Base-by-base conservation (phyloP, 2,329 filamentous ascomycete species). In the Cytospora piceae region DNA sequence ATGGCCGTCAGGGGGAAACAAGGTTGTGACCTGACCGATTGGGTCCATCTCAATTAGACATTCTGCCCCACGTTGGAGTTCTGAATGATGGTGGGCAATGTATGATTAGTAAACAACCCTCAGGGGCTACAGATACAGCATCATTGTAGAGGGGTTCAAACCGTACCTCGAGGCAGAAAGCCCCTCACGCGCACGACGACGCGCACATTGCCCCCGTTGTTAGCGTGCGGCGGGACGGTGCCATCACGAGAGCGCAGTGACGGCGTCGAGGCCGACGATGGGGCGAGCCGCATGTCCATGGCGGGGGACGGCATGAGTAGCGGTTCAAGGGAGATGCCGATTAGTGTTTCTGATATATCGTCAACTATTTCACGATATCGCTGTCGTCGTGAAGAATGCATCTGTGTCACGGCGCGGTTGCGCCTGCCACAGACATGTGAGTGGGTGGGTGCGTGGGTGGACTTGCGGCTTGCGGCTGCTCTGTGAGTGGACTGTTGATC, bases 31-130 rank as follows among this genome's bases (percentile, higher is more conserved):
- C 79, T 99, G 93, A 2, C 90, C 93, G 39, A 86, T 80, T 27
- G 94, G 93, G 75, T 97, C 89, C 95, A 99, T 99, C 69, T 88
- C 85, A 70, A 99, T 90, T 53, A 99, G 84, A 76, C 95, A 98
- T 82, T 90, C 84, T 67, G 93, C 90, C 63, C 88, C 85, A 73
- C 91, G 88, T 63, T 96, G 87, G 72, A 90, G 85, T 77, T 99
- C 95, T 98, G 74, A 37, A 37, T 22, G 2, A 51, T 12, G 4
- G 34, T 17, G 12, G n/a, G 11, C 46, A 49, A 39, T 29, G 3
- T 29, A 34, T 42, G 37, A 8, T 63, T 63, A 63, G 42, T n/a
- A 37, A 22, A 42, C 68, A 20, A 49, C 58, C n/a, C 27, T 29
- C 3, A 29, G 27, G 3, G 27, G 27, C 27, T 29, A 29, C n/a